Evolutionary conservation across 176 grass and related monocot genomes (phyloP), one percentile per base, ranked within the genome.

Genomic region (Chloris gayana): DNA sequence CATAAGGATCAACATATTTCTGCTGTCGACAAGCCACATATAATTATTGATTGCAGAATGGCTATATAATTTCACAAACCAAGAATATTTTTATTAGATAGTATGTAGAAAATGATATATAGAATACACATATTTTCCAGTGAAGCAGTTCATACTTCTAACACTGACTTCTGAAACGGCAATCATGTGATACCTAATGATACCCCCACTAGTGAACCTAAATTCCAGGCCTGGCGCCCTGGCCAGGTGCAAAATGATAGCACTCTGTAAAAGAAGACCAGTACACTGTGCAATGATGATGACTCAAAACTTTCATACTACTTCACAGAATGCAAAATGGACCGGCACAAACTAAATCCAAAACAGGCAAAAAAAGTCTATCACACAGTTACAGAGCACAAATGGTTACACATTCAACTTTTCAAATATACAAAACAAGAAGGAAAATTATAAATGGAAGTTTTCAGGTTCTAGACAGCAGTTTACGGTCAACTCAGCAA

Each of bases 331-430:
- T 22, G 38, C 6, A 14, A 54, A 70, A 69, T 37, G 75, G 25
- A 71, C 24, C 60, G 82, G 31, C 24, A 69, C 10, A 4, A 65
- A 69, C 53, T 0, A 33, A 34, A 14, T 17, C 26, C 45, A 78
- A 72, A 83, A 72, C 30, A 50, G 30, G 58, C 7, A 65, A 46
- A 14, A 78, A 14, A 66, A 66, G 49, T 33, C 21, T 50, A 25
- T 34, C 60, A 33, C 18, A n/a, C 61, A 77, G 22, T 65, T 47
- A 64, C 60, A 49, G 2, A 25, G 49, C 33, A 46, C 29, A 67
- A 60, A 83, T 58, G 14, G 22, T 67, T 50, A 82, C 69, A 22
- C 17, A 85, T 46, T 78, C 29, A 21, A 29, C 53, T 56, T 67
- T 34, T 44, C 11, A 71, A 30, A 14, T 64, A 78, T 53, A 44